Evolutionary conservation across 2,329 filamentous ascomycete species (phyloP), one percentile per base, ranked within the genome.

Genomic region (Blastomyces percursus): DNA sequence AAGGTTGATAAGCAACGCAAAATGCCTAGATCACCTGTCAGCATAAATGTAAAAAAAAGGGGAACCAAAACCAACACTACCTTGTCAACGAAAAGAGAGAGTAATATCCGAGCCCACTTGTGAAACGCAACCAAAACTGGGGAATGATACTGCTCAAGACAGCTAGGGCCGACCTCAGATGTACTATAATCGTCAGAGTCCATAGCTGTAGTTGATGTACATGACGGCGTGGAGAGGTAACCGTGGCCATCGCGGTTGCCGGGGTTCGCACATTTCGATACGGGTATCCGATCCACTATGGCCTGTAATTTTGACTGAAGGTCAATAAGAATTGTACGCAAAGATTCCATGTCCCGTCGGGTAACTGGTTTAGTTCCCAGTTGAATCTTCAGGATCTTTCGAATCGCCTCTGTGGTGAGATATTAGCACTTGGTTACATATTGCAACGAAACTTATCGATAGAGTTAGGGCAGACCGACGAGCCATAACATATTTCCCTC

Each of bases 1-100:
- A 79, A 8, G 78, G 77, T 62, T 78, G 77, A 64, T 79, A 80
- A 27, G 77, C 76, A 59, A 79, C 75, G 63, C 77, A 79, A 59
- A 76, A 78, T 6, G 76, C 75, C 74, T 77, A 30, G 40, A 7
- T n/a, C 8, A 32, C 21, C 14, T 16, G 44, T 71, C 24, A 71
- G 62, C 16, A 32, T 59, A 7, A 61, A 32, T 35, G 38, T n/a
- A 11, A 24, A 8, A 9, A 9, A 27, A 56, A 7, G 21, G 35
- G 57, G 32, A 42, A 7, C n/a, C 59, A 21, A 30, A 35, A 24
- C 21, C 11, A 38, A 52, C 40, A 66, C 32, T 38, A 78, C 72
- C 68, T 78, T 79, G 60, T 80, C 75, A 44, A 77, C 74, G 52
- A 77, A 75, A n/a, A 79, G 68, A 0, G 75, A 77, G 3, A 80